Base-by-base conservation (phyloP, 768 basidiomycete genomes). In the Calocybe cyanea region DNA sequence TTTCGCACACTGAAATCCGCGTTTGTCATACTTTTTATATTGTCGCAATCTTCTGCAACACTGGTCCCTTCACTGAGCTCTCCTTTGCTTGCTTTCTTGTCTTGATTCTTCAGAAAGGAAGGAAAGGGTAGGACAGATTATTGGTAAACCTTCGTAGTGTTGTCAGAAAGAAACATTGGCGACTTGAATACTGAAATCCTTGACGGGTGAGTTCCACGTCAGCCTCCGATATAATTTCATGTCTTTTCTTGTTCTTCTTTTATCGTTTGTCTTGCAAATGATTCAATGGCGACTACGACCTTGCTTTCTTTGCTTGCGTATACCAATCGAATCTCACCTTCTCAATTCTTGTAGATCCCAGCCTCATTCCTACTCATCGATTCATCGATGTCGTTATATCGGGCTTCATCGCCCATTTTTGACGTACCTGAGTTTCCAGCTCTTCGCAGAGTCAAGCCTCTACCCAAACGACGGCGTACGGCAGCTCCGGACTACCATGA, bases 391-490 rank as follows among this genome's bases (percentile, higher is more conserved):
- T 33, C 40, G 11, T 23, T 43, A 35, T 20, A 33, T n/a, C 32
- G 23, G n/a, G 14, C 34, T n/a, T 35, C 34, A 6, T n/a, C 81
- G 43, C 77, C 82, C 42, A 68, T 78, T 53, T 81, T 83, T 68
- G 83, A 85, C 65, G 67, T 73, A 46, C 75, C 81, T 53, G 82
- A 84, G 57, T 77, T 81, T 60, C 77, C 78, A 34, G 63, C 76
- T 31, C 66, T 80, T 42, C 74, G 87, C 54, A 71, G 81, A 51
- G 75, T 88, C 57, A 89, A 87, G 60, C 87, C 88, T 32, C 73
- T 88, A 33, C 87, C 88, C 20, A 88, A 87, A 67, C 78, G 87
- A 53, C 75, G 82, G 50, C 78, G 83, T 49, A 82, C 77, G 19
- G 30, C 19, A 7, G 13, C n/a, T n/a, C n/a, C n/a, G n/a, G n/a